phyloP scores from a whole-genome alignment of 192 early-diverging fungal genomes.

The Chytriomyces sp. region DNA sequence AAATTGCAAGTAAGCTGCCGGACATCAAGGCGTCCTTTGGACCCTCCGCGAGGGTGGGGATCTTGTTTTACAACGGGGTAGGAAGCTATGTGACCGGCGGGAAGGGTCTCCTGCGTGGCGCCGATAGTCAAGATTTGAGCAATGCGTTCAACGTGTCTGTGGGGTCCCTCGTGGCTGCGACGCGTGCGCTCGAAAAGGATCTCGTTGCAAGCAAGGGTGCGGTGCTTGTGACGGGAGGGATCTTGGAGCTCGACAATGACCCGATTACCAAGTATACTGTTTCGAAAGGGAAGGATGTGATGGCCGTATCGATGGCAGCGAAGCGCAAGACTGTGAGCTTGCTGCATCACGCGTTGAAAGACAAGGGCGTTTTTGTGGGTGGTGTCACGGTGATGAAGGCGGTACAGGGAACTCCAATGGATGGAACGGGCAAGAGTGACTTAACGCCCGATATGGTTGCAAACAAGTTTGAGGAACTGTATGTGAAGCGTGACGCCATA shows the following conservation, averaged over 20 bases:
- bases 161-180: conserved; percentile 16
- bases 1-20: conserved; percentile 9
- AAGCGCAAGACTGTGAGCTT: conserved; percentile 33
- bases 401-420: conserved; percentile 33
- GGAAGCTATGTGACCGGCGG: too few species aligned
- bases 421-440: conserved; percentile 27
- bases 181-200: conserved; percentile 18
- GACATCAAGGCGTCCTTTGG: conserved; percentile 11
- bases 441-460: background rate
- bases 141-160: conserved; percentile 4
- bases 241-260: conserved; percentile 29
- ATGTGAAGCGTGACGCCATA: background rate
- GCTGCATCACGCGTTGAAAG: conserved; percentile 29
- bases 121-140: too few species aligned
- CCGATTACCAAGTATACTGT: conserved; percentile 1
- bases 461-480: background rate
- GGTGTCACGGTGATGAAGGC: conserved; percentile 35
- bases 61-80: conserved; percentile 1
- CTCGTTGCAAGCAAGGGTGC: conserved; percentile 28
- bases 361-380: conserved; percentile 36
- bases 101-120: too few species aligned
- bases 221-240: conserved; percentile 39
- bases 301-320: conserved; percentile 38
- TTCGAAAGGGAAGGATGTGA: background rate
- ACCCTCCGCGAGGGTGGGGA: conserved; percentile 10